Percentiles rank a stretch among this genome's conserved stretches.
Conservation (phyloP, 345 rosid species). For the Arabis alpina region DNA sequence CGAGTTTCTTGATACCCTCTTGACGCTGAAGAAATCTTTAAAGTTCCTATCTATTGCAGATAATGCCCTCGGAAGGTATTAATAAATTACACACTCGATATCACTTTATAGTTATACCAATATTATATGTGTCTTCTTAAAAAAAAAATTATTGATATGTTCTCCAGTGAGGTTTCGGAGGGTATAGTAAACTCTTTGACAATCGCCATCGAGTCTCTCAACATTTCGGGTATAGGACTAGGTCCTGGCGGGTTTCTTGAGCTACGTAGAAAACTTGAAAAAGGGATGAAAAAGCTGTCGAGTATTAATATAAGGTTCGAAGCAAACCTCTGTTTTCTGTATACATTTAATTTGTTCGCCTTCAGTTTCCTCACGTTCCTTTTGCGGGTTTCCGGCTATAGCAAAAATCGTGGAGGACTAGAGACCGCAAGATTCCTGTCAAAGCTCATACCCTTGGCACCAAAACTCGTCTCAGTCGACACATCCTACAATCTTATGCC, state of each 20-base stretch:
- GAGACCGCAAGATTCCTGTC: conserved; percentile 78
- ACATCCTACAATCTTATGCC: conserved; percentile 88
- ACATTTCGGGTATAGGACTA: conserved; percentile 79
- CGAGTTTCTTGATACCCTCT: conserved; percentile 61
- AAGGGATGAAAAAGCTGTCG: conserved; percentile 51
- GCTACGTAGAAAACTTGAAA: conserved; percentile 46
- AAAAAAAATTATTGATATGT: conserved; percentile 27
- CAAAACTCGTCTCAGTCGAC: conserved; percentile 57
- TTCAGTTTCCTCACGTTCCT: conserved; percentile 15
- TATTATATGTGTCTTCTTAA: conserved; percentile 17
- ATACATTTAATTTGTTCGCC: conserved; percentile 6
- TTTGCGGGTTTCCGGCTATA: conserved; percentile 41
- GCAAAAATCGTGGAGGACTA: conserved; percentile 88
- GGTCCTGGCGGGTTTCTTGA: conserved; percentile 75
- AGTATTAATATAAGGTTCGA: conserved; percentile 74
- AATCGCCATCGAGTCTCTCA: conserved; percentile 54
- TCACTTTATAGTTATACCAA: conserved; percentile 13
- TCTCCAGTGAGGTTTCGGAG: conserved; percentile 65
- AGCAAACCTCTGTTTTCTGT: conserved; percentile 22
- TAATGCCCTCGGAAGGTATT: conserved; percentile 78
- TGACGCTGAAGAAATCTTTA: conserved; percentile 51
- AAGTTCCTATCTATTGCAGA: conserved; percentile 75
- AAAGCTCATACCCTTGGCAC: conserved; percentile 64
- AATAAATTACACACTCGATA: background rate
- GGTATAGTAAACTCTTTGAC: conserved; percentile 56